Evolutionary conservation across 1,284 basidiomycete species (phyloP), one percentile per base, ranked within the genome.

Genomic region (Heterobasidion annosum): DNA sequence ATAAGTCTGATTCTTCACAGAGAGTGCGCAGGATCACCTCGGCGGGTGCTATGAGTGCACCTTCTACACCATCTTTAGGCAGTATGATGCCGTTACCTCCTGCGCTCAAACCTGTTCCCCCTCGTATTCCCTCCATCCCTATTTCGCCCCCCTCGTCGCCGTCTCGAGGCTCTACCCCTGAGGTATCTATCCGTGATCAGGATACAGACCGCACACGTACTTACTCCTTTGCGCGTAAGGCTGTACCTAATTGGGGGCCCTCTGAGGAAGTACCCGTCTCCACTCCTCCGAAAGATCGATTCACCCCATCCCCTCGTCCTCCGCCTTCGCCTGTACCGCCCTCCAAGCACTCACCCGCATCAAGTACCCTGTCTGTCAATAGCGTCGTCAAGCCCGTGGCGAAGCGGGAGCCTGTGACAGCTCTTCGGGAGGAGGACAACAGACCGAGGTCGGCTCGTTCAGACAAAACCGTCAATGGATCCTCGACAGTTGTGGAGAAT

Each of bases 1-100:
- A 81, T 62, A 65, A 65, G 52, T 63, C 80, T 6, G 54, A 65
- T 64, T 48, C 46, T 13, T 12, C 63, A 8, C 37, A 42, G 50
- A 57, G 32, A 53, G 53, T 37, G 2, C 51, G 61, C 35, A 59
- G 59, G 16, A 53, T 54, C 42, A 65, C 66, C 32, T 18, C 68
- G 60, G 37, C 58, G 54, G 48, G 34, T 49, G 35, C 44, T 46
- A 46, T 59, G 57, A 57, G 57, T 52, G 42, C 60, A 16, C 59
- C 59, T 19, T 46, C 51, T 32, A 58, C 56, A 10, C 53, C 57
- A 3, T 50, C 54, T 8, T 13, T 53, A 18, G 46, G 37, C 16
- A 55, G 52, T 35, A 50, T 56, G 3, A 32, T 47, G 8, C 58
- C 58, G 0, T 50, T 58, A 25, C 58, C 58, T 18, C 8, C 55